A percentile compares a stretch with the other conserved stretches of the same genome.
These are phyloP conservation scores for Scutellaria baicalensis DNA, from an alignment of 257 asterid genomes.

Conservation along the genomic window DNA sequence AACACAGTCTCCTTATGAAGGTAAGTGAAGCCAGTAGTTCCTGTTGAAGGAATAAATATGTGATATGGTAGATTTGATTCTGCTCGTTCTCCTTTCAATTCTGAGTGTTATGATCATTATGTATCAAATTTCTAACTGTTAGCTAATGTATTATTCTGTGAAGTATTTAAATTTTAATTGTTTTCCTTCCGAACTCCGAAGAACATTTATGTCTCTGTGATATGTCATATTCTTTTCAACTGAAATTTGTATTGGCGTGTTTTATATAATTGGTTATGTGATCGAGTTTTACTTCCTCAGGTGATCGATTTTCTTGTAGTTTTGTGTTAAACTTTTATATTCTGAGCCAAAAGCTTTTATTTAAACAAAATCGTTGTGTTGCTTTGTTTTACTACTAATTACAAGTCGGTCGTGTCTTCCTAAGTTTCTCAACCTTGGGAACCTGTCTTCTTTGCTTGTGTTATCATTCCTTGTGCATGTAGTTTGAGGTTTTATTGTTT, in stretches of 20 bases:
- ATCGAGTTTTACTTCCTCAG: background rate
- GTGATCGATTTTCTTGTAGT: background rate
- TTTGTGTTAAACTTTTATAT: background rate
- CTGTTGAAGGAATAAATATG: background rate
- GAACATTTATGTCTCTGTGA: background rate
- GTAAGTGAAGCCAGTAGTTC: background rate
- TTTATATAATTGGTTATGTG: background rate
- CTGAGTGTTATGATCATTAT: background rate
- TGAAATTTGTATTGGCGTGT: background rate
- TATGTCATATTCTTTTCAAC: background rate
- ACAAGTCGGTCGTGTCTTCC: background rate
- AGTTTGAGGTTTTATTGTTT: background rate
- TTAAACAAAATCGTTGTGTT: background rate
- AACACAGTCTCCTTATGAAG: conserved; percentile 10
- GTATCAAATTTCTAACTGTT: background rate
- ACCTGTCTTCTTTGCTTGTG: background rate
- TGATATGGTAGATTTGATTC: background rate
- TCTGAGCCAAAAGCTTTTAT: background rate
- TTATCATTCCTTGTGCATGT: background rate
- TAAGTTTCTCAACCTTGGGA: background rate
- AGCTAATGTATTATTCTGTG: background rate
- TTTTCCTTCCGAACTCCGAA: too few species aligned
- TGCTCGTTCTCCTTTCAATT: background rate
- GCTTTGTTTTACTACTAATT: background rate
- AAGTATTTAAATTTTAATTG: background rate